Evolutionary conservation across 345 rosid genomes (phyloP).

Genomic region (Clausena lansium): DNA sequence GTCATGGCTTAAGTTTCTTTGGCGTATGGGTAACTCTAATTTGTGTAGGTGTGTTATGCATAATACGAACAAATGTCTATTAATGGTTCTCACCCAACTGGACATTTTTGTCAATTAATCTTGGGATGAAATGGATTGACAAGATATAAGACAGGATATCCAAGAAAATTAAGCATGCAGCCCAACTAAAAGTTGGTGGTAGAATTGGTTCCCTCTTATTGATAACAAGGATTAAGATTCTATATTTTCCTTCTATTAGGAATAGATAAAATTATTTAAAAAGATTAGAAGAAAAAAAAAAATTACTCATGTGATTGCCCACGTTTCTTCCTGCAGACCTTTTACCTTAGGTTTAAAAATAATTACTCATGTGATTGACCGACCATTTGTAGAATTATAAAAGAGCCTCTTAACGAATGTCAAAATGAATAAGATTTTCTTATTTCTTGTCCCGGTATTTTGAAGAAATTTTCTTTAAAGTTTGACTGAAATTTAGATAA

Average conservation of each 20-base stretch:
- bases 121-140: background rate
- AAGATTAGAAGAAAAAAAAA: too few relatives aligned
- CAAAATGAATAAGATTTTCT: background rate
- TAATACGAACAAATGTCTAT: background rate
- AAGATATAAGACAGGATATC: background rate
- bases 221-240: too few relatives aligned
- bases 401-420: background rate
- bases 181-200: background rate
- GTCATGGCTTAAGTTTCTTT: background rate
- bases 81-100: background rate
- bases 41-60: background rate
- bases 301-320: background rate
- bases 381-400: background rate
- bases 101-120: background rate
- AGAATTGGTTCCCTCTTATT: too few relatives aligned
- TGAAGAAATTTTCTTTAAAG: background rate
- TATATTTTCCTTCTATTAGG: too few relatives aligned
- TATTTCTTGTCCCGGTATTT: background rate
- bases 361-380: too few relatives aligned
- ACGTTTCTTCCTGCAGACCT: background rate
- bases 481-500: background rate
- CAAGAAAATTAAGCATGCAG: background rate
- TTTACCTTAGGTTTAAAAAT: background rate
- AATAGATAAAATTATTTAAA: too few relatives aligned
- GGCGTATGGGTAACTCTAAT: background rate